These are phyloP conservation scores for Marasmius tenuissimus DNA, from an alignment of 1,284 basidiomycete species.

Conservation along the genomic window DNA sequence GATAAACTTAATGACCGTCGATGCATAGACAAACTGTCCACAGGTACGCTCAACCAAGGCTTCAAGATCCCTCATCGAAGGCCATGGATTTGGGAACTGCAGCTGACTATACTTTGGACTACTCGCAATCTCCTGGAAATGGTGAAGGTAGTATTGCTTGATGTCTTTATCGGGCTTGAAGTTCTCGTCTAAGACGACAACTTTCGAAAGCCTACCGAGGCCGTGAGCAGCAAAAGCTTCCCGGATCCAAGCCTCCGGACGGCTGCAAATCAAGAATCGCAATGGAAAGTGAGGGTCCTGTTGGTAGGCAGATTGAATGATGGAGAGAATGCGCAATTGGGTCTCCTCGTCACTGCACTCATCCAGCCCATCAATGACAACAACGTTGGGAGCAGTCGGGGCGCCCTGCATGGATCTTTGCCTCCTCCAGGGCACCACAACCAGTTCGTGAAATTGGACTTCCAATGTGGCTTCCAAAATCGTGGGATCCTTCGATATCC, in stretches of 20 bases:
- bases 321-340: neutral
- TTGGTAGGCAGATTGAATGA: neutral
- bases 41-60: slow-evolving; percentile 19
- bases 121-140: neutral
- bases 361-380: slow-evolving; percentile 6
- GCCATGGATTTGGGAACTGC: slow-evolving; percentile 15
- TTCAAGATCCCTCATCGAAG: slow-evolving; percentile 14
- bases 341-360: neutral
- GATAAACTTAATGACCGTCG: slow-evolving; percentile 25
- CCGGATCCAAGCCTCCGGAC: slow-evolving; percentile 24
- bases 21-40: slow-evolving; percentile 25
- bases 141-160: neutral
- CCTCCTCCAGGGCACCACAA: neutral
- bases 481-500: neutral
- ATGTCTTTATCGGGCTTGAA: neutral
- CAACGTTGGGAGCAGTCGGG: neutral
- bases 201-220: neutral
- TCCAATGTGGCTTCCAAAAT: neutral
- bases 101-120: neutral
- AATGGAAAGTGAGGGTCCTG: slow-evolving; percentile 12
- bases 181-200: neutral
- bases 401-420: neutral
- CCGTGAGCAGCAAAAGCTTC: slow-evolving; percentile 10
- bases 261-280: slow-evolving; percentile 23
- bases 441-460: slow-evolving; percentile 1